Evolutionary conservation across 202 grass and related monocot species (phyloP), one percentile per base, ranked within the genome.

Genomic region (Schoenoplectus tabernaemontani): DNA sequence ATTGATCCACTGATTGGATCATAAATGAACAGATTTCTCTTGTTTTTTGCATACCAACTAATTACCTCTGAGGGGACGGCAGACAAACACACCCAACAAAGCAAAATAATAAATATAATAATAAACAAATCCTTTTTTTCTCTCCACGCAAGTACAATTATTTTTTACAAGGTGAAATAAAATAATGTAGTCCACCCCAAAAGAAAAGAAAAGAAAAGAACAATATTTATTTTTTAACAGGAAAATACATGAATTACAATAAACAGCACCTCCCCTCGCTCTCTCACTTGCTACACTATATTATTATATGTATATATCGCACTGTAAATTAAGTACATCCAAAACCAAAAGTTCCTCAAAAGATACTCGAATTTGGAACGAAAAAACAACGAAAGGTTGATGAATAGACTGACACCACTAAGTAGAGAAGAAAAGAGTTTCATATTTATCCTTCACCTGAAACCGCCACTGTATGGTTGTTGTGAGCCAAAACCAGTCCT

Each of bases 401-500:
- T 86, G 87, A 87, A 76, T 87, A 87, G 79, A 92, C 68, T 77
- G 67, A 82, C 64, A 47, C 58, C 2, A 28, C 81, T 58, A 26
- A 72, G 41, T 4, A 89, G 79, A 79, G 80, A 78, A 83, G 82
- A 66, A 36, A n/a, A n/a, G n/a, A n/a, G n/a, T n/a, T n/a, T n/a
- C n/a, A n/a, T n/a, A n/a, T n/a, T 64, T 38, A 47, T 47, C 30
- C 30, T 77, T 96, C 87, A 96, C 85, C 90, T 96, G 75, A 91
- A 99, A 20, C 82, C 82, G 9, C 94, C 89, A 34, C 91, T 84
- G 44, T 92, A 95, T 73, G 78, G 90, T 76, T 95, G 91, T 81
- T 99, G 96, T 7, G 86, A 80, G 42, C 88, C 87, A 23, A 90
- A 99, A 67, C 88, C 84, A 58, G 87, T 70, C 38, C 89, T 84